Evolutionary conservation across 2,329 filamentous ascomycete genomes (phyloP).

Genomic region (Alternaria angustiovoidea): DNA sequence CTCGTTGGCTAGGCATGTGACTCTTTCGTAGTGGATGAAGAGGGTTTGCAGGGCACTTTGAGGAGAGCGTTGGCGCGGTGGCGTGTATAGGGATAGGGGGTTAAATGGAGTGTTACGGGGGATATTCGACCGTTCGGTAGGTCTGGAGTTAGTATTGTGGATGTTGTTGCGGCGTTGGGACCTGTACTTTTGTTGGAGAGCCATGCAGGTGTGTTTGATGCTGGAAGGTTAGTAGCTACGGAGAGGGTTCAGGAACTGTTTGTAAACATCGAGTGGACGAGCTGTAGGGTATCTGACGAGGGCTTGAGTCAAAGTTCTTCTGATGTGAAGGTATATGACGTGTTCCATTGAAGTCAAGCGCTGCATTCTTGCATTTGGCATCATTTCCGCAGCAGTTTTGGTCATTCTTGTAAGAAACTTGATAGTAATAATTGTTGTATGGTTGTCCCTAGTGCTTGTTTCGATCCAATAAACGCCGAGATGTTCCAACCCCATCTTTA

Average conservation of each 20-base stretch:
- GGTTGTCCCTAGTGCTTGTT: neutral
- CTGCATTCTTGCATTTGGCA: neutral
- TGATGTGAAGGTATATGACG: neutral
- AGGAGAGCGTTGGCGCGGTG: neutral
- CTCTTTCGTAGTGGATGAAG: neutral
- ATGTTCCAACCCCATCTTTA: neutral
- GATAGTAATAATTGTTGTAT: neutral
- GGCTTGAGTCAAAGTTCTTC: neutral
- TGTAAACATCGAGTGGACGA: neutral
- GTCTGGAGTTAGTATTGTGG: neutral
- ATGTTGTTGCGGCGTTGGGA: neutral
- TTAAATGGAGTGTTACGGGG: neutral
- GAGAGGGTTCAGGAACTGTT: neutral
- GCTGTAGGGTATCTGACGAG: neutral
- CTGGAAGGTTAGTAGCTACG: neutral
- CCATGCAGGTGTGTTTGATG: neutral
- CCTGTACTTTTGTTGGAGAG: neutral
- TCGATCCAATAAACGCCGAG: neutral
- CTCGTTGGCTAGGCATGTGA: neutral
- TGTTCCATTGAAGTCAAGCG: neutral
- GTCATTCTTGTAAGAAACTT: neutral
- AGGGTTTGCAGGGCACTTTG: neutral
- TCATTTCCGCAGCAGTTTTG: neutral
- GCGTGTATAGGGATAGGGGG: neutral
- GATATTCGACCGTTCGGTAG: neutral